These are phyloP conservation scores for Talaromyces funiculosus DNA, from an alignment of 2,329 filamentous ascomycete species.

Conservation along the genomic window DNA sequence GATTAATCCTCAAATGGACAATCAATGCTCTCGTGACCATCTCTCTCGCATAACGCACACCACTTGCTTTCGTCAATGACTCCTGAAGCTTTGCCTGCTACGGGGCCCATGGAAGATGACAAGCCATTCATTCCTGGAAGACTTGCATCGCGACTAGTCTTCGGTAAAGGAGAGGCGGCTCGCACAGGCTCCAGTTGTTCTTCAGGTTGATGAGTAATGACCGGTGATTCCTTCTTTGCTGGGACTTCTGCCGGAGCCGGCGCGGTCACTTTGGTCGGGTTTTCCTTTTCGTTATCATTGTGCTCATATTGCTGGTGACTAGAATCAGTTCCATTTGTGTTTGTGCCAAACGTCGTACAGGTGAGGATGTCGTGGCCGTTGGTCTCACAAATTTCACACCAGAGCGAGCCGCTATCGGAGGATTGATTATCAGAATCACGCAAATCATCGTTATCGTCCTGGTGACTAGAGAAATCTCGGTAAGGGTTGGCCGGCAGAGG, in stretches of 20 bases:
- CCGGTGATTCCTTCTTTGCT: neutral
- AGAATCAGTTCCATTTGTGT: constrained; percentile 25
- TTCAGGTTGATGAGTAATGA: neutral
- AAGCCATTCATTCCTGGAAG: constrained; percentile 39
- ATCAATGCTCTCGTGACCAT: constrained; percentile 93
- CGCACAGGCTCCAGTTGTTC: constrained; percentile 13
- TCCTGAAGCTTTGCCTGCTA: constrained; percentile 72
- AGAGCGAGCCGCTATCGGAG: constrained; percentile 71
- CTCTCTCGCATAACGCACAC: constrained; percentile 94
- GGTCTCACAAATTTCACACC: constrained; percentile 95
- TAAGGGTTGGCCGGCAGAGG: constrained; percentile 22
- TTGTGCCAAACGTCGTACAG: constrained; percentile 70
- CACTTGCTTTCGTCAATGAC: constrained; percentile 81
- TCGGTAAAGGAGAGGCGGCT: constrained; percentile 23
- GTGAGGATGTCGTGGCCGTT: constrained; percentile 88
- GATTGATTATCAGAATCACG: constrained; percentile 40
- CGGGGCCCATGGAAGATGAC: constrained; percentile 50
- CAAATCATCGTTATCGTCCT: constrained; percentile 32
- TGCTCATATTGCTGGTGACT: neutral
- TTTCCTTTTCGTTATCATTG: neutral
- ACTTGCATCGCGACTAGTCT: constrained; percentile 38
- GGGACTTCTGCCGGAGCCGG: neutral
- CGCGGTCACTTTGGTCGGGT: neutral
- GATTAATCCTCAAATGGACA: constrained; percentile 77
- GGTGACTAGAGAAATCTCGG: constrained; percentile 25